Base-by-base conservation (phyloP, 208 protist genomes). In the Trypanosomatidae sp. region DNA sequence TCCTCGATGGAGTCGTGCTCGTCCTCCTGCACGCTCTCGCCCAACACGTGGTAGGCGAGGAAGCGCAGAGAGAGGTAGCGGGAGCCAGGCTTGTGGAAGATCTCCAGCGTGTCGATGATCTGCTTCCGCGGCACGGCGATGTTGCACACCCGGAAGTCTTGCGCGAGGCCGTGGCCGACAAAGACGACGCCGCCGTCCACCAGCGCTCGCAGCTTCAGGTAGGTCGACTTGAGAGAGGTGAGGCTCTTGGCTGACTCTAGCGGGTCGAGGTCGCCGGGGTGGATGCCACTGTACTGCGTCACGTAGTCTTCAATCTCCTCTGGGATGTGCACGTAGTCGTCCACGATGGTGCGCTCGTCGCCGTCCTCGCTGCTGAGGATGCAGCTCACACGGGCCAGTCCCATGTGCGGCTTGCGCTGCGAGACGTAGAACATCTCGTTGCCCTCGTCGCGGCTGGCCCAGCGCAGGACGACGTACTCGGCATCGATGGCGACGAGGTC, bases 81-180 rank as follows among this genome's bases (percentile, higher is more conserved):
- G 36, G 87, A 83, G 50, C 93, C 93, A 12, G 84, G 81, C 72
- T 94, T 84, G 84, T 98, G 91, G 84, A 95, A 99, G 8, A 99
- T 79, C 74, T 98, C 90, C 0, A 99, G 95, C 13, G 98, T 99
- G 78, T 99, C 98, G 71, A 99, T 98, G 84, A 99, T 98, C 76
- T 99, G 98, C 50, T 95, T 84, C 30, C 87, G 82, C 46, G 98
- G 98, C 13, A 99, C 97, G 41, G 87, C 86, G 39, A 99, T 98
- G 78, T 99, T 99, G 84, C 98, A 98, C 56, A 98, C 98, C 36
- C 96, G 86, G 69, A 99, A 99, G 83, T 99, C 98, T 73, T 99
- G 96, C 44, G 90, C 76, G 15, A 99, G 83, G 47, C 98, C 97
- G 78, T 99, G 98, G 36, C 98, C 98, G n/a, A 99, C 95, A 82